Percentiles rank a stretch among this genome's conserved stretches.
phyloP scores from a whole-genome alignment of 805 yeast species.

The Wickerhamomyces subpelliculosus region DNA sequence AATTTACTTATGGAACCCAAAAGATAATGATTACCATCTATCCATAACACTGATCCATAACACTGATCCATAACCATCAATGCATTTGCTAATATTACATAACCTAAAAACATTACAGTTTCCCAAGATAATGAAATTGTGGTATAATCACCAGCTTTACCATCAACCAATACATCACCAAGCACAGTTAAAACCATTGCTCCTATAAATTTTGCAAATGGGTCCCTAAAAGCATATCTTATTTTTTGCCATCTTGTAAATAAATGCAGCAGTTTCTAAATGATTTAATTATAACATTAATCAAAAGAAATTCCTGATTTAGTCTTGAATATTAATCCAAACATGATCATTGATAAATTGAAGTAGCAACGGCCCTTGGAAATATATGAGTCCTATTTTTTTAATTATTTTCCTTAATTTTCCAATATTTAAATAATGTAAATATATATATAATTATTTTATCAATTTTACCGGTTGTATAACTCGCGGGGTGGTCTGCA shows the following conservation, averaged over 20 bases:
- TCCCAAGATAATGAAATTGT: conserved; percentile 46
- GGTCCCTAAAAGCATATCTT: conserved; percentile 33
- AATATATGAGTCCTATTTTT: too few relatives aligned
- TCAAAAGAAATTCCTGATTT: neutral
- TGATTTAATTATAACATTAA: neutral
- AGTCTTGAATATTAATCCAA: too few relatives aligned
- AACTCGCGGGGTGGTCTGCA: too few relatives aligned
- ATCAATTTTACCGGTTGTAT: too few relatives aligned
- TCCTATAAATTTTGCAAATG: conserved; percentile 47
- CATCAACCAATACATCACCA: conserved; percentile 42
- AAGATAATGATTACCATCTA: conserved; percentile 35
- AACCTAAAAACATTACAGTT: conserved; percentile 45
- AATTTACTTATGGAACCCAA: conserved; percentile 50
- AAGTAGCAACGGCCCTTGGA: too few relatives aligned
- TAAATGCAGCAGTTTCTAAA: conserved; percentile 18
- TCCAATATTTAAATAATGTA: too few relatives aligned
- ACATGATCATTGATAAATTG: too few relatives aligned
- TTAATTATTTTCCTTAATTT: too few relatives aligned
- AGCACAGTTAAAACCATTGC: conserved; percentile 36
- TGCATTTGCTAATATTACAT: conserved; percentile 37
- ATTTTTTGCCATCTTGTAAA: conserved; percentile 18
- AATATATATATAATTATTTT: too few relatives aligned
- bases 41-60: conserved; percentile 34
- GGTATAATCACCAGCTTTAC: conserved; percentile 33
- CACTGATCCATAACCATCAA: conserved; percentile 36